Base-by-base conservation (phyloP, 2,329 filamentous ascomycete genomes). In the Pseudogymnoascus sp. region DNA sequence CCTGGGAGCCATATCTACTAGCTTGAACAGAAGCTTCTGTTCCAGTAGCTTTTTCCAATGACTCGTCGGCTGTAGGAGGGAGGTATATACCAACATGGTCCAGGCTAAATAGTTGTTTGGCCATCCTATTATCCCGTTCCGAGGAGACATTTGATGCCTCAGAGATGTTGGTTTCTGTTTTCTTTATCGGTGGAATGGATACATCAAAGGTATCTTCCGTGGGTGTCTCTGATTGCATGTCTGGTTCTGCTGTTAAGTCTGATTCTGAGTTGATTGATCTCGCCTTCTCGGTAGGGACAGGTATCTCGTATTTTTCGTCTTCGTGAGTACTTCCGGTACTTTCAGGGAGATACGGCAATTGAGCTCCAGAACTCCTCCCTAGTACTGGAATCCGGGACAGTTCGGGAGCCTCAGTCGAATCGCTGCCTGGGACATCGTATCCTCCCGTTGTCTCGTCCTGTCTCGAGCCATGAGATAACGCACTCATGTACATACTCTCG, bases 401-500 rank as follows among this genome's bases (percentile, higher is more conserved):
- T 33, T 42, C 28, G 2, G 36, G 41, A 6, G 19, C 58, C 12
- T 39, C 58, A 7, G 33, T 60, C 12, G 22, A 42, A 41, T 42
- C 25, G 9, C 33, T 16, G 6, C n/a, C 58, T 22, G 28, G 28
- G 6, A 33, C 16, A 41, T 60, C 11, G 6, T 39, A 60, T 28
- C 14, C 61, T 28, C 58, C 58, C 4, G 33, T 5, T 25, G 68
- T 67, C 38, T 61, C 35, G 45, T 62, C 60, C 5, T 64, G 35
- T 25, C 36, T 12, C 14, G 66, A 67, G n/a, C 58, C 64, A 62
- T 73, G 75, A 2, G 85, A 87, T 60, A 88, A 82, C 1, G 85
- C 85, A 65, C 85, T 93, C 86, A 92, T 87, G 69, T 94, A 95
- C 86, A 95, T 90, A 72, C 91, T 94, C 70, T 91, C 86, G 0